Evolutionary conservation across 768 basidiomycete species (phyloP).

Genomic region (Mycena kentingensis): DNA sequence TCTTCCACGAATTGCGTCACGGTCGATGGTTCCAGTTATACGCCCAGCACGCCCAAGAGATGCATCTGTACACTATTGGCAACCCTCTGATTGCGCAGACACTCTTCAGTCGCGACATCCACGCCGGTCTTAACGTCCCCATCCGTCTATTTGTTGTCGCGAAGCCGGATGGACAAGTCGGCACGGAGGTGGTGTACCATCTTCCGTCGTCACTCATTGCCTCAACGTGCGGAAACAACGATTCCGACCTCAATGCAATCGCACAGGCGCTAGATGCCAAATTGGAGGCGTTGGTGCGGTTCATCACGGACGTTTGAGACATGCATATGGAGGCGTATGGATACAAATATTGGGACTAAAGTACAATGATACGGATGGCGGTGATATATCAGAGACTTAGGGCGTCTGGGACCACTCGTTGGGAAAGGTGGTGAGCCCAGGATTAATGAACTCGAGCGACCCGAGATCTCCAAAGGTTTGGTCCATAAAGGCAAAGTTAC

Average conservation of each 20-base stretch:
- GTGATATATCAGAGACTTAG: too few species aligned
- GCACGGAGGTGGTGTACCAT: constrained; percentile 48
- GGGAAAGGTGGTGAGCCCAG: too few species aligned
- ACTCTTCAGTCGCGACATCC: constrained; percentile 44
- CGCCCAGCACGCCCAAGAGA: constrained; percentile 29
- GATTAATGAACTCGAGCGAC: too few species aligned
- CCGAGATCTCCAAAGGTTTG: constrained; percentile 6
- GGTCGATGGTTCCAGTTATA: constrained; percentile 39
- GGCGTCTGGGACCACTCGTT: too few species aligned
- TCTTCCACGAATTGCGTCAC: constrained; percentile 42
- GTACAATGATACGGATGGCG: constrained; percentile 15
- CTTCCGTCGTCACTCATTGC: constrained; percentile 50
- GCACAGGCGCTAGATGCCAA: constrained; percentile 44
- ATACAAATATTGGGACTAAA: constrained; percentile 17
- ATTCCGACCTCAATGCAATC: constrained; percentile 34
- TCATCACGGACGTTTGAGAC: constrained; percentile 30
- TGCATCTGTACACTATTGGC: constrained; percentile 48
- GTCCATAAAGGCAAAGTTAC: constrained; percentile 12
- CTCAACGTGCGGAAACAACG: constrained; percentile 30
- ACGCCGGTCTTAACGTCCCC: constrained; percentile 46
- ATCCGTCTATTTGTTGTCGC: constrained; percentile 47
- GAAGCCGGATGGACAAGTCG: constrained; percentile 36
- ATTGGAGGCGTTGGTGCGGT: constrained; percentile 43
- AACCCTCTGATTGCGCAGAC: constrained; percentile 53
- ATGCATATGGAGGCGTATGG: neutral